A percentile compares a stretch with the other conserved stretches of the same genome.
phyloP scores from a whole-genome alignment of 495 filamentous ascomycete genomes.

The Podospora anserina region DNA sequence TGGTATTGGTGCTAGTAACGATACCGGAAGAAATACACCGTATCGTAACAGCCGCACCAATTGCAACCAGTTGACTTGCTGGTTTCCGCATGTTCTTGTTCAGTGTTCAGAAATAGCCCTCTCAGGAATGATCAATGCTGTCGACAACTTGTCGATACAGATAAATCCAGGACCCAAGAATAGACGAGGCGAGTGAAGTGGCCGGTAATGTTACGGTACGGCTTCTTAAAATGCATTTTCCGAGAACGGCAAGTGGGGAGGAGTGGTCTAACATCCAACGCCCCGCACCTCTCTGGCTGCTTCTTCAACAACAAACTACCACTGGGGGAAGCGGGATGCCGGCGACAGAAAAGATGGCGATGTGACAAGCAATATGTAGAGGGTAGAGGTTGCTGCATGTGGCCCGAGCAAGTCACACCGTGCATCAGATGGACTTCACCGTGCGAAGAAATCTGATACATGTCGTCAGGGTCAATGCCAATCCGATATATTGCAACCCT shows the following conservation, averaged over 20 bases:
- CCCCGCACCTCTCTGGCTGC: background rate
- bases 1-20: background rate
- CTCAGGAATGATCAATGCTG: background rate
- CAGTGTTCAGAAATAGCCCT: background rate
- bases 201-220: background rate
- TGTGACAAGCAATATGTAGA: background rate
- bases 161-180: background rate
- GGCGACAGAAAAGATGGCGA: background rate
- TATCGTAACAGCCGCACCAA: background rate
- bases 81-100: background rate
- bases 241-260: slow-evolving; percentile 1
- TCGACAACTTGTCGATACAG: background rate
- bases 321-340: too few relatives aligned
- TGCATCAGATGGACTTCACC: background rate
- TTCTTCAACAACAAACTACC: slow-evolving; percentile 5
- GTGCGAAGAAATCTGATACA: background rate
- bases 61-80: background rate
- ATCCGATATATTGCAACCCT: too few relatives aligned
- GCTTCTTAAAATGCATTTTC: background rate
- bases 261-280: background rate
- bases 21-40: background rate
- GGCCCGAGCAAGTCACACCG: background rate
- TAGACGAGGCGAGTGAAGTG: background rate
- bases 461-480: background rate
- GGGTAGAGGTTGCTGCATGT: slow-evolving; percentile 1